phyloP scores from a whole-genome alignment of 2,329 filamentous ascomycete species.

The Xylaria polymorpha region DNA sequence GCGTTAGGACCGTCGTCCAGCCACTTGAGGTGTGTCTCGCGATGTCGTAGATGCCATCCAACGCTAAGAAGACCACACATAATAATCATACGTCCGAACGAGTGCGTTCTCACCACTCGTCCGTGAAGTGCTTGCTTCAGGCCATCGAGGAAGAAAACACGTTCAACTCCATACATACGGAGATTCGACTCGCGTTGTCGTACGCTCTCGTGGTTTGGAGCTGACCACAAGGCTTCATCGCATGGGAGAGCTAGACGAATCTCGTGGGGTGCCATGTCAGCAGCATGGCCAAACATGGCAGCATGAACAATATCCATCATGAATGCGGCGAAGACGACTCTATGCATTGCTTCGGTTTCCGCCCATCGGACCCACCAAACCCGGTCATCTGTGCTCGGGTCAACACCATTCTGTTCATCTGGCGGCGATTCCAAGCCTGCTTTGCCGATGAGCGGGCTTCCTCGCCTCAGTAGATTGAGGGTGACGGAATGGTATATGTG shows the following conservation, averaged over 20 bases:
- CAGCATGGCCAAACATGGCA: conserved; percentile 90
- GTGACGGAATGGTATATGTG: conserved; percentile 92
- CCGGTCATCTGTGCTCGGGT: conserved; percentile 58
- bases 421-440: conserved; percentile 83
- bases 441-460: conserved; percentile 85
- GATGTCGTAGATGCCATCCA: conserved; percentile 90
- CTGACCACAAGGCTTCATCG: conserved; percentile 87
- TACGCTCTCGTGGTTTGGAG: conserved; percentile 80
- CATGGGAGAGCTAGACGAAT: conserved; percentile 87
- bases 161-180: conserved; percentile 81
- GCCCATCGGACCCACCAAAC: conserved; percentile 89
- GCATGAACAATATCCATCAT: conserved; percentile 90
- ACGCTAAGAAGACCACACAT: conserved; percentile 93
- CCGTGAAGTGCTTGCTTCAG: conserved; percentile 86
- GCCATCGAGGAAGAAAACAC: conserved; percentile 83
- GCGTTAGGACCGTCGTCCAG: conserved; percentile 74
- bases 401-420: conserved; percentile 72
- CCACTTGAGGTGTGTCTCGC: conserved; percentile 85
- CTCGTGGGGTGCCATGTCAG: conserved; percentile 91
- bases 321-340: conserved; percentile 89
- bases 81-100: conserved; percentile 88
- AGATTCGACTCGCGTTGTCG: conserved; percentile 80
- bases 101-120: conserved; percentile 83
- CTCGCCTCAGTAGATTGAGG: conserved; percentile 84
- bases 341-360: conserved; percentile 84